Conservation (phyloP, 1,284 basidiomycete genomes). For the Puccinia horiana region DNA sequence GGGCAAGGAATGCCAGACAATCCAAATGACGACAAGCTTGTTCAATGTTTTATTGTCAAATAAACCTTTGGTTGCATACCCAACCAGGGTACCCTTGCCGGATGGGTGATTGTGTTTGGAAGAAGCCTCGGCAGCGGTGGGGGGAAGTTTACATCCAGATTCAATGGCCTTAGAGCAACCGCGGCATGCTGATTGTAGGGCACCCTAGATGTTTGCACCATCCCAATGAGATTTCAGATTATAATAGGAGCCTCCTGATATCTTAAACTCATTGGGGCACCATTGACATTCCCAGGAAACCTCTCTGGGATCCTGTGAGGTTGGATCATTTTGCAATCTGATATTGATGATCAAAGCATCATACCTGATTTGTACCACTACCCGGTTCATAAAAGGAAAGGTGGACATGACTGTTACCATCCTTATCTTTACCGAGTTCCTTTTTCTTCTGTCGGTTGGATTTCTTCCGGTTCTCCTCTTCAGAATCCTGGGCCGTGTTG, state of each 20-base stretch:
- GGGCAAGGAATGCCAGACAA: background rate
- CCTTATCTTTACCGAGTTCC: background rate
- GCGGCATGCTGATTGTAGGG: background rate
- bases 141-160: background rate
- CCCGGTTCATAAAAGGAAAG: background rate
- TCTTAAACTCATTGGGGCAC: background rate
- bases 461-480: too few species aligned
- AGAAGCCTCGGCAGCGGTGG: background rate
- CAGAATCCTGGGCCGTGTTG: too few species aligned
- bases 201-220: background rate
- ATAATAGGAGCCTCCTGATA: background rate
- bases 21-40: background rate
- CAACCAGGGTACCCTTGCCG: conserved; percentile 5
- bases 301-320: background rate
- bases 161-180: background rate
- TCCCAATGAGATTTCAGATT: background rate
- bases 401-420: background rate
- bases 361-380: background rate
- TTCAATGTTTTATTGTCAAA: background rate
- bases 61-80: background rate
- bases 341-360: too few species aligned
- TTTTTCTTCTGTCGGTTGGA: too few species aligned
- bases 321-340: background rate
- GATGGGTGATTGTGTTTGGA: background rate
- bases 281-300: background rate